Evolutionary conservation across 371 early-diverging fungal species (phyloP).

Genomic region (Mortierella sp.): DNA sequence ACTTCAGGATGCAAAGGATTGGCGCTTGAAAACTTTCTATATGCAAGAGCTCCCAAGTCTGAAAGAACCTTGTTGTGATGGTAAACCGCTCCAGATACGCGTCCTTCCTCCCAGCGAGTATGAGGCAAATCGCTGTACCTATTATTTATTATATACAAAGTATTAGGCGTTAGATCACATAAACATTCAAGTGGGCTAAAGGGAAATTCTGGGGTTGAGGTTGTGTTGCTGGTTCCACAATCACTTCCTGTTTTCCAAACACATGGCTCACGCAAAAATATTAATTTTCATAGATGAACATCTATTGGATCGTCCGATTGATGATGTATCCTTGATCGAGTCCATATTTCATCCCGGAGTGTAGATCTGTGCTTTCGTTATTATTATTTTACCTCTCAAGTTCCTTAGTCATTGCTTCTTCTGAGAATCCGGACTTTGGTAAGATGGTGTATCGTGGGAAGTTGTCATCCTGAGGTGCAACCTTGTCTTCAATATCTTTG

Average conservation of each 20-base stretch:
- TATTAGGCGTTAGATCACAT: too few species aligned
- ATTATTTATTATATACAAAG: background rate
- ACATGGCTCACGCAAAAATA: too few species aligned
- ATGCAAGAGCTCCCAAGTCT: slow-evolving; percentile 83
- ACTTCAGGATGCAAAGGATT: slow-evolving; percentile 97
- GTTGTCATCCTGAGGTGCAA: slow-evolving; percentile 73
- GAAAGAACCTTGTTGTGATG: slow-evolving; percentile 89
- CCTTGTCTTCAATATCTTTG: slow-evolving; percentile 80
- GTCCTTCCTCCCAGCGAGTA: slow-evolving; percentile 89
- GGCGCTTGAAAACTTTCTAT: slow-evolving; percentile 83
- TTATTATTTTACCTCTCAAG: slow-evolving; percentile 63
- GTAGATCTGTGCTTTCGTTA: background rate
- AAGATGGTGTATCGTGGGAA: slow-evolving; percentile 71
- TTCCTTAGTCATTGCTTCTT: slow-evolving; percentile 69
- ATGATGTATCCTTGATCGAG: background rate
- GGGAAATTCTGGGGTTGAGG: too few species aligned
- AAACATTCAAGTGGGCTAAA: too few species aligned
- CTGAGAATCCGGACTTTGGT: slow-evolving; percentile 75
- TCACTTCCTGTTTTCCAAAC: too few species aligned
- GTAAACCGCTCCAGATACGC: slow-evolving; percentile 92
- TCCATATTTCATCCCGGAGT: background rate
- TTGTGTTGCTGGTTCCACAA: too few species aligned
- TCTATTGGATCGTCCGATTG: background rate
- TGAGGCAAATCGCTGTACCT: slow-evolving; percentile 62
- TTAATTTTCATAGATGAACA: background rate